Evolutionary conservation across 2,329 filamentous ascomycete genomes (phyloP).

Genomic region (Meredithiella fracta): DNA sequence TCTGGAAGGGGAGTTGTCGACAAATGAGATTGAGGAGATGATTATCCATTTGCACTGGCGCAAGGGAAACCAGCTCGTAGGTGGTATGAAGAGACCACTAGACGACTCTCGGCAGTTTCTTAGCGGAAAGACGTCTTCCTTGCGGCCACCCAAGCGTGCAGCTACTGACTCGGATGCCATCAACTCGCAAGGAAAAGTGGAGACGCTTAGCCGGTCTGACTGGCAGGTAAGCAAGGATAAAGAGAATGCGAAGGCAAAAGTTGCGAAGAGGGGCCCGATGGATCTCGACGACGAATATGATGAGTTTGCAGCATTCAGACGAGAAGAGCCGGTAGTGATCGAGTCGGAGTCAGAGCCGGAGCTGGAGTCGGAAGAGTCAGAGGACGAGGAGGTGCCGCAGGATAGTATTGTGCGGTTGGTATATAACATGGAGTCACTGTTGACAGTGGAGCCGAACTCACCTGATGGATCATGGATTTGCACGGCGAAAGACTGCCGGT

Average conservation of each 20-base stretch:
- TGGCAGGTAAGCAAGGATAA: too few species aligned
- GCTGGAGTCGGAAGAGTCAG: neutral
- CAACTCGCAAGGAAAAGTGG: neutral
- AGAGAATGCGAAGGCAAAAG: neutral
- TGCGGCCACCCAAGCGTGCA: slow-evolving; percentile 8
- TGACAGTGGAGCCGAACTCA: slow-evolving; percentile 33
- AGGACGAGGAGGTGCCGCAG: neutral
- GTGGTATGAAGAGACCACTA: slow-evolving; percentile 9
- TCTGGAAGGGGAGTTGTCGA: neutral
- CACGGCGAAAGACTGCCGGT: slow-evolving; percentile 45
- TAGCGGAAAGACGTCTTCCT: slow-evolving; percentile 7
- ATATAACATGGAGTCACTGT: slow-evolving; percentile 33
- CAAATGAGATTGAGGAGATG: neutral
- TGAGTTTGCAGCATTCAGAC: slow-evolving; percentile 6
- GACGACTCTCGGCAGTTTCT: neutral
- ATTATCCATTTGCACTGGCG: slow-evolving; percentile 7
- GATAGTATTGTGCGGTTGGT: slow-evolving; percentile 21
- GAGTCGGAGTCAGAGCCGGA: neutral
- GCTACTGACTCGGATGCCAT: neutral
- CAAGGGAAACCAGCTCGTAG: neutral
- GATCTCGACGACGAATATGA: neutral
- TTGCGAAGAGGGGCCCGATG: neutral
- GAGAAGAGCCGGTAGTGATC: neutral
- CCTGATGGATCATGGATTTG: slow-evolving; percentile 52
- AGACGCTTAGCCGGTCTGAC: neutral